A percentile compares a stretch with the other conserved stretches of the same genome.
Conservation (phyloP, 768 basidiomycete genomes). For the Pulveroboletus sp. region DNA sequence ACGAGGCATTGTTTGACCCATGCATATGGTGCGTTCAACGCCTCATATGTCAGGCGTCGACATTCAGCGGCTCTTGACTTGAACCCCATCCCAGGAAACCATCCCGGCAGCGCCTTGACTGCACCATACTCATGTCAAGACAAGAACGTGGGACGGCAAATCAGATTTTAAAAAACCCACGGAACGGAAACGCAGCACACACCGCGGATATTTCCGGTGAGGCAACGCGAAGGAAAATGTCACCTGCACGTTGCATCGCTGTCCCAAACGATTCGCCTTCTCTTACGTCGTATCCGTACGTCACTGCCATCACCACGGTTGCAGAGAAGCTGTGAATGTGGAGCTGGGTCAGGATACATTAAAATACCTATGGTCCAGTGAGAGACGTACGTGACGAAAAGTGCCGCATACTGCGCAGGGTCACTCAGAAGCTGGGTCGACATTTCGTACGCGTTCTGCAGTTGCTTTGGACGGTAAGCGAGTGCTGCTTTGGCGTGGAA, state of each 20-base stretch:
- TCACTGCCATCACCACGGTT: conserved; percentile 14
- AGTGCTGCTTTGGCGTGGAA: conserved; percentile 13
- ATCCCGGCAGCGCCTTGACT: conserved; percentile 22
- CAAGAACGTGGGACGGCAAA: not conserved
- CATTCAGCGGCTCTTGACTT: conserved; percentile 15
- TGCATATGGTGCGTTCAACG: conserved; percentile 10
- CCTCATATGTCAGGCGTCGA: conserved; percentile 1
- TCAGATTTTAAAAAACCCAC: conserved; percentile 4
- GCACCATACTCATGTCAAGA: not conserved
- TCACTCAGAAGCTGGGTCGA: conserved; percentile 5
- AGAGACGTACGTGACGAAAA: conserved; percentile 12
- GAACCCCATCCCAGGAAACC: conserved; percentile 28
- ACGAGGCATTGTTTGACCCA: conserved; percentile 10
- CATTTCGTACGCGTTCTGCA: conserved; percentile 11
- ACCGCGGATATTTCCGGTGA: conserved; percentile 3
- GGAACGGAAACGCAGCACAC: conserved; percentile 10
- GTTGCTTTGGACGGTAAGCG: conserved; percentile 14
- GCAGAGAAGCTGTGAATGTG: conserved; percentile 1
- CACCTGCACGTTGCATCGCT: conserved; percentile 7
- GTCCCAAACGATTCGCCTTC: conserved; percentile 1
- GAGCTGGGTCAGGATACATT: not conserved
- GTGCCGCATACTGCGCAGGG: conserved; percentile 2
- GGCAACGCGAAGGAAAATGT: conserved; percentile 1
- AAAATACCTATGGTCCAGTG: not conserved
- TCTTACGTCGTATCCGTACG: conserved; percentile 14